Base-by-base conservation (phyloP, 2,329 filamentous ascomycete genomes). In the Sclerotinia glacialis region DNA sequence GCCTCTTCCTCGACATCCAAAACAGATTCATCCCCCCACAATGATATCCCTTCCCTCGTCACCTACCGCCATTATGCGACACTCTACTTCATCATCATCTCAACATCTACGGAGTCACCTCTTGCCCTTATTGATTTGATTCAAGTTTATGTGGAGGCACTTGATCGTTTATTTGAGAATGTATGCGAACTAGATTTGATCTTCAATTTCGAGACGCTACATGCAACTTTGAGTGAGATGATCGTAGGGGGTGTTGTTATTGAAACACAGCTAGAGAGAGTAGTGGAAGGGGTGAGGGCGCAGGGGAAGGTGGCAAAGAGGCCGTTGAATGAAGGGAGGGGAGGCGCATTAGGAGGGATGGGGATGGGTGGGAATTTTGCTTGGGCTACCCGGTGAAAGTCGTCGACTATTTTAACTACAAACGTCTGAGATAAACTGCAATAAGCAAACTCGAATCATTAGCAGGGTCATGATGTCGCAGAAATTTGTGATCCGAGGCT, bases 61-160 rank as follows among this genome's bases (percentile, higher is more conserved):
- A 98, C 95, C 11, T 99, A 99, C 83, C 92, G 95, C 67, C 92
- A 97, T 83, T 99, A 98, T 77, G 95, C 95, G 12, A 99, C 95
- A 0, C 89, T 99, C 69, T 98, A 96, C 81, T 99, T 99, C 82
- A 99, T 99, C 79, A 83, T 99, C 77, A 99, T 99, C 75, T 95
- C 90, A 46, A 99, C 96, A 5, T 92, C 93, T 6, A 97, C 95
- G 67, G 95, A 99, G 79, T 97, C 92, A 0, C 95, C 95, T 0
- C 89, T 99, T 3, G 95, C 95, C 0, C 85, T 99, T 31, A 93
- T 99, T 69, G 95, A 99, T 78, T 82, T 99, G 65, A 98, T 99
- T 71, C 95, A 99, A 79, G 95, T 99, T 68, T 99, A 97, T 75
- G 95, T 99, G 70, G 95, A 99, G 79, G 89, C 94, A 0, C 85